Conservation (phyloP, 2,329 filamentous ascomycete genomes). For the Colletotrichum kahawae region DNA sequence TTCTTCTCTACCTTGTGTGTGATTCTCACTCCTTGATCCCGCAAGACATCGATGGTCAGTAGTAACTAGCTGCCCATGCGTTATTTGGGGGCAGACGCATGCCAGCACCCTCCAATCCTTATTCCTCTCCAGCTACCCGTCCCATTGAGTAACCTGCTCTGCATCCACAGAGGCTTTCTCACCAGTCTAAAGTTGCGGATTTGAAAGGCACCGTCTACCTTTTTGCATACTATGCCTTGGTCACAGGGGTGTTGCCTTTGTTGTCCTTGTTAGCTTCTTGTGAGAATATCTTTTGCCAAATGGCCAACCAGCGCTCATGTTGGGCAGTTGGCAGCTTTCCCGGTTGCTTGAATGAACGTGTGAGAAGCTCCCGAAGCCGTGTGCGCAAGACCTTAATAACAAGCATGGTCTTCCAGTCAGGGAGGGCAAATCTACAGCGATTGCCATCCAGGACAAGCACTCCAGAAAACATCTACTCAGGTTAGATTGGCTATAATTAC, state of each 20-base stretch:
- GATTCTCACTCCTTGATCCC: background rate
- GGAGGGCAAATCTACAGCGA: constrained; percentile 79
- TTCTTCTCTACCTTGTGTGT: background rate
- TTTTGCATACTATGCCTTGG: constrained; percentile 29
- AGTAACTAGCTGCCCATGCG: background rate
- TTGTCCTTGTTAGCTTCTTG: constrained; percentile 49
- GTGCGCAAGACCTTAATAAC: constrained; percentile 83
- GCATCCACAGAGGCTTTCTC: background rate
- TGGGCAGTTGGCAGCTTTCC: constrained; percentile 67
- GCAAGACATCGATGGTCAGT: background rate
- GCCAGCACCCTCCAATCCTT: background rate
- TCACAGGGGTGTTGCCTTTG: constrained; percentile 28
- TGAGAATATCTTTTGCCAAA: constrained; percentile 74
- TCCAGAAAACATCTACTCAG: constrained; percentile 79
- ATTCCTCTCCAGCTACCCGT: background rate
- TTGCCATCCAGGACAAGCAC: constrained; percentile 89
- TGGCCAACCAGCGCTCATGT: constrained; percentile 75
- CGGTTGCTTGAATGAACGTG: constrained; percentile 71
- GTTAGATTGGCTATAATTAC: background rate
- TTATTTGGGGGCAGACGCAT: background rate
- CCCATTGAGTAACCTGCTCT: background rate
- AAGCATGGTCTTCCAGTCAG: constrained; percentile 89
- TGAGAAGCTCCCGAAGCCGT: constrained; percentile 77
- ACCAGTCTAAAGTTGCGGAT: background rate
- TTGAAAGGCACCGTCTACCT: background rate